A percentile compares a stretch with the other conserved stretches of the same genome.
These are phyloP conservation scores for Malus sieversii DNA, from an alignment of 306 rosid genomes.

Conservation along the genomic window DNA sequence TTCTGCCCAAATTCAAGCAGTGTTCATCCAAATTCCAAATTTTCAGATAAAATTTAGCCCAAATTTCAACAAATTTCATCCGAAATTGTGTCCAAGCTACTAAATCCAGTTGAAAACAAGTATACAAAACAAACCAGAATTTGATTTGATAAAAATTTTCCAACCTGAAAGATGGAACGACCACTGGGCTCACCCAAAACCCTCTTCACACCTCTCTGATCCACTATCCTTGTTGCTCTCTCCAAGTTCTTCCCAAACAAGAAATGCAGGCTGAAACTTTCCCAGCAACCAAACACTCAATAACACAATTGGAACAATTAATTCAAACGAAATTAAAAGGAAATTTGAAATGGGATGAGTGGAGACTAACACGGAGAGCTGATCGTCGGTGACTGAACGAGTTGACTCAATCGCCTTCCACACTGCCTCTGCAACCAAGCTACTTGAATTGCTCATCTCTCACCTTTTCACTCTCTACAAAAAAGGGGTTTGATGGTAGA, in stretches of 20 bases:
- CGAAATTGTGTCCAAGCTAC: neutral
- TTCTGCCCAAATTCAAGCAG: neutral
- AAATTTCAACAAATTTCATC: neutral
- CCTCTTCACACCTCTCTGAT: slow-evolving; percentile 75
- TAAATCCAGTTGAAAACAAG: neutral
- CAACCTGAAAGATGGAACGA: slow-evolving; percentile 80
- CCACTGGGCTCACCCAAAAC: slow-evolving; percentile 62
- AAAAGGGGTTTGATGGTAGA: neutral
- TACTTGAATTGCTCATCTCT: slow-evolving; percentile 27
- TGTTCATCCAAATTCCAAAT: neutral
- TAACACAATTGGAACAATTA: neutral
- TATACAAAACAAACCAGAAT: neutral
- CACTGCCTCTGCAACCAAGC: slow-evolving; percentile 34
- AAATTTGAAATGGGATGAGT: neutral
- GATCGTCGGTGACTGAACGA: slow-evolving; percentile 39
- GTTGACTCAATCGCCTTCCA: slow-evolving; percentile 42
- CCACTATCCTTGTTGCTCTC: slow-evolving; percentile 79
- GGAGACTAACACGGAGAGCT: slow-evolving; percentile 39
- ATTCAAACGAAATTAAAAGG: neutral
- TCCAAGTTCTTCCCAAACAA: slow-evolving; percentile 88
- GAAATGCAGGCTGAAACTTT: slow-evolving; percentile 59
- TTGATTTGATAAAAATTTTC: neutral
- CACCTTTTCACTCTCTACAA: neutral
- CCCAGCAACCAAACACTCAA: neutral
- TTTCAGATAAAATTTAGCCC: neutral